A percentile compares a stretch with the other conserved stretches of the same genome.
Evolutionary conservation across 768 basidiomycete species (phyloP).

Genomic region (Auriscalpium microsporum): DNA sequence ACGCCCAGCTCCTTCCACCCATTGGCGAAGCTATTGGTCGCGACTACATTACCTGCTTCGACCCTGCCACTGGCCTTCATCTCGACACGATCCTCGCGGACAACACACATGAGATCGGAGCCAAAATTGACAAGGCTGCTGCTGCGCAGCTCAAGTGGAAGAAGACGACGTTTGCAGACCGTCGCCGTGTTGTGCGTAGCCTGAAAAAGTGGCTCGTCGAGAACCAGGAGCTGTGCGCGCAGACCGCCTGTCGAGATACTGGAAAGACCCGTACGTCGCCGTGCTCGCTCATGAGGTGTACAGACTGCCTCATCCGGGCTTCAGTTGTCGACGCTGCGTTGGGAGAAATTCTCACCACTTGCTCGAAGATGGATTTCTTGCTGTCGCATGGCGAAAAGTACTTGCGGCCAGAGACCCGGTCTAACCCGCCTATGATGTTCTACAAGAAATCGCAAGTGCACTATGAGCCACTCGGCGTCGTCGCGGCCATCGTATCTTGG

Average conservation of each 20-base stretch:
- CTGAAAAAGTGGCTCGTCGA: slow-evolving; percentile 88
- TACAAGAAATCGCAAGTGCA: slow-evolving; percentile 75
- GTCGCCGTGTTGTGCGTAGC: slow-evolving; percentile 78
- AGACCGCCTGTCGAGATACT: slow-evolving; percentile 86
- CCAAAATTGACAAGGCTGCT: slow-evolving; percentile 61
- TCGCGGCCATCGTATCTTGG: slow-evolving; percentile 92
- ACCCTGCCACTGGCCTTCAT: slow-evolving; percentile 83
- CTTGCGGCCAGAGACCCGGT: slow-evolving; percentile 65
- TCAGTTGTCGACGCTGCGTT: slow-evolving; percentile 89
- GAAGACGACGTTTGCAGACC: slow-evolving; percentile 64
- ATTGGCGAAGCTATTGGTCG: slow-evolving; percentile 33
- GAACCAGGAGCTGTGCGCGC: slow-evolving; percentile 80
- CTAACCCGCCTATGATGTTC: slow-evolving; percentile 53
- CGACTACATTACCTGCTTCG: slow-evolving; percentile 82
- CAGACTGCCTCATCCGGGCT: neutral
- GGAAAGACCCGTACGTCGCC: slow-evolving; percentile 79
- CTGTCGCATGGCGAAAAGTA: slow-evolving; percentile 76
- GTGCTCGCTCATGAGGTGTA: neutral
- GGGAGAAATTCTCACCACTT: slow-evolving; percentile 92
- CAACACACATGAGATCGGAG: slow-evolving; percentile 56
- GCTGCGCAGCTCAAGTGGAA: slow-evolving; percentile 69
- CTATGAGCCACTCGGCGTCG: slow-evolving; percentile 89
- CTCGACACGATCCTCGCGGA: slow-evolving; percentile 74
- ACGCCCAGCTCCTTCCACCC: slow-evolving; percentile 45
- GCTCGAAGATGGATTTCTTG: slow-evolving; percentile 90